Evolutionary conservation across 768 basidiomycete genomes (phyloP), one percentile per base, ranked within the genome.

Genomic region (Termitomyces sp.): DNA sequence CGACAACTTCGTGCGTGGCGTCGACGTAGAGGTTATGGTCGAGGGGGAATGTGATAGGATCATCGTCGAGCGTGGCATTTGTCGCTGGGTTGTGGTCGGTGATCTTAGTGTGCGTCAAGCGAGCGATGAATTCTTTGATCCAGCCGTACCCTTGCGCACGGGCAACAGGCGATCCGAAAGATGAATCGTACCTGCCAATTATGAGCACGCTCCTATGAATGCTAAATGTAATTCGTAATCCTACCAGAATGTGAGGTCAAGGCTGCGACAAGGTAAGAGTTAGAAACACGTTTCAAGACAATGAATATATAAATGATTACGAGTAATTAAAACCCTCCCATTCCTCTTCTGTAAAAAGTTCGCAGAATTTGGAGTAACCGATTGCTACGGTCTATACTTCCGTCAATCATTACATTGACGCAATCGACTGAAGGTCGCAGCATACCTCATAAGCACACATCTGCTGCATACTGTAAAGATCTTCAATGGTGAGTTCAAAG

Each of bases 291-390:
- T n/a, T n/a, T 16, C 11, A 35, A 45, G 18, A 45, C 13, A 57
- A 28, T 24, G 47, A 47, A 20, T 20, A 40, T 24, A 24, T n/a
- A 24, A n/a, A n/a, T n/a, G n/a, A 74, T 56, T 32, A 54, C 53
- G 88, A 79, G 60, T 97, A 95, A 68, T 91, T 82, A 69, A 94
- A 96, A 0, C 92, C 92, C 67, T 90, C 87, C 94, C 94, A 97
- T 71, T 96, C 94, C 47, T 91, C 85, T 65, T 88, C 81, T 0
- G 92, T 93, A 71, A 97, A 97, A 5, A 96, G 75, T 56, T 86
- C 85, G 61, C 94, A 97, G 73, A 95, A 97, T 61, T 85, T 87
- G 16, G 92, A 94, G 67, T 92, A 95, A 11, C 92, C 94, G 11
- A 95, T 78, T 0, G 92, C 90, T 46, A 96, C 94, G 16, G 94